Base-by-base conservation (phyloP, 306 rosid genomes). In the Lagenaria siceraria region DNA sequence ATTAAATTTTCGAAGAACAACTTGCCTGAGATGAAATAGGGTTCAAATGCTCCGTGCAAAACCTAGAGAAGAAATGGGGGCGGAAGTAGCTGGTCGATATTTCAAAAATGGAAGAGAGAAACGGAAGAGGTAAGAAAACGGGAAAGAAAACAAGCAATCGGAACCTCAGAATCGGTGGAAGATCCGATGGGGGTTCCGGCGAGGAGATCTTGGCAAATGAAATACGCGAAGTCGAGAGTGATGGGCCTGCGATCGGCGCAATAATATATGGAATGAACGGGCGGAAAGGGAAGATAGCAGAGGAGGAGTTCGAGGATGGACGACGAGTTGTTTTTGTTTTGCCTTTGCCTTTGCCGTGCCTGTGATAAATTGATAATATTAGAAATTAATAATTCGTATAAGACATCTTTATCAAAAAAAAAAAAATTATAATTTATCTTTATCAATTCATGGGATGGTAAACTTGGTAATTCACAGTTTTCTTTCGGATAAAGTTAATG, bases 211-310 rank as follows among this genome's bases (percentile, higher is more conserved):
- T 75, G 48, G 27, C 11, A 48, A 46, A 83, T 56, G 80, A 78
- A 24, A 81, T 76, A 77, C 80, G 33, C 40, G 81, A 77, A 52
- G 66, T 78, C 14, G 33, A 79, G 63, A 10, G 75, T 31, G 52
- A 65, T n/a, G 72, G 83, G 86, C 63, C 79, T 82, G 83, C 84
- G 92, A 87, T 86, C 88, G 82, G 63, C 76, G 84, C 70, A 27
- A 52, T 46, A 29, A 75, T 36, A 58, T 18, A 59, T 8, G 21
- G 53, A 21, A 54, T 7, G 77, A 10, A 59, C n/a, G 43, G 42
- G 59, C 60, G 40, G 69, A 31, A 60, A 6, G 76, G 55, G 80
- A 24, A 74, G 60, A 63, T 77, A 46, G 77, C 69, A 19, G 55
- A 55, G 64, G 43, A 46, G 10, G 79, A 83, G 79, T 61, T 68